A percentile compares a stretch with the other conserved stretches of the same genome.
Evolutionary conservation across 305 asterid genomes (phyloP).

Genomic region (Nicotiana rustica): DNA sequence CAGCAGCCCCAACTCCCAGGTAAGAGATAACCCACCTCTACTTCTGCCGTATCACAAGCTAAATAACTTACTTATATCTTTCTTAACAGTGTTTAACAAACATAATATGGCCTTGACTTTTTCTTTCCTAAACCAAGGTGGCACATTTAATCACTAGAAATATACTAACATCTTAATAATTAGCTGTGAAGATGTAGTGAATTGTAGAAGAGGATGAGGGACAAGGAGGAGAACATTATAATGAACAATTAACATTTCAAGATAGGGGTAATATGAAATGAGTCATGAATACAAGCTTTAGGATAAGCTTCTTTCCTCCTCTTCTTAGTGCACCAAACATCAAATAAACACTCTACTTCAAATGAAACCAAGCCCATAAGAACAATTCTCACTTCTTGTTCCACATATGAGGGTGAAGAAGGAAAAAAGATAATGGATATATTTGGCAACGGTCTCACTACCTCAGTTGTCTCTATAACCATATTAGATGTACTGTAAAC

Average conservation of each 20-base stretch:
- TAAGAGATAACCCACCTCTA: not conserved
- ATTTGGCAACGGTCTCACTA: slow-evolving; percentile 20
- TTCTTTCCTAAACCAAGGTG: not conserved
- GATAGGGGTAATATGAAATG: not conserved
- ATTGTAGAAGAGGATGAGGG: slow-evolving; percentile 10
- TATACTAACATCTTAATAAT: slow-evolving; percentile 2
- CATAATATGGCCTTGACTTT: not conserved
- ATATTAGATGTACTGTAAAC: slow-evolving; percentile 3
- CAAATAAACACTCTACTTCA: not conserved
- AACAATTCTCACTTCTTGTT: not conserved
- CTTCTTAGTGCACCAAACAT: slow-evolving; percentile 9
- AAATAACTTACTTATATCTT: not conserved
- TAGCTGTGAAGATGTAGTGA: not conserved
- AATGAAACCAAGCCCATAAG: not conserved
- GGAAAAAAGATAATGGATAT: not conserved
- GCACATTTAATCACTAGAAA: not conserved
- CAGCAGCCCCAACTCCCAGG: not conserved
- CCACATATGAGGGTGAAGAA: not conserved
- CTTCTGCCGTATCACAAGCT: not conserved
- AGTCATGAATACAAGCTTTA: slow-evolving; percentile 3
- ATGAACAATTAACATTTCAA: not conserved
- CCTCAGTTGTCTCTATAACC: not conserved
- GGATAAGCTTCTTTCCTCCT: slow-evolving; percentile 28
- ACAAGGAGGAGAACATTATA: slow-evolving; percentile 24
- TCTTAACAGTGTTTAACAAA: not conserved